Base-by-base conservation (phyloP, 371 early-diverging fungal genomes). In the Apophysomyces trapeziformis region DNA sequence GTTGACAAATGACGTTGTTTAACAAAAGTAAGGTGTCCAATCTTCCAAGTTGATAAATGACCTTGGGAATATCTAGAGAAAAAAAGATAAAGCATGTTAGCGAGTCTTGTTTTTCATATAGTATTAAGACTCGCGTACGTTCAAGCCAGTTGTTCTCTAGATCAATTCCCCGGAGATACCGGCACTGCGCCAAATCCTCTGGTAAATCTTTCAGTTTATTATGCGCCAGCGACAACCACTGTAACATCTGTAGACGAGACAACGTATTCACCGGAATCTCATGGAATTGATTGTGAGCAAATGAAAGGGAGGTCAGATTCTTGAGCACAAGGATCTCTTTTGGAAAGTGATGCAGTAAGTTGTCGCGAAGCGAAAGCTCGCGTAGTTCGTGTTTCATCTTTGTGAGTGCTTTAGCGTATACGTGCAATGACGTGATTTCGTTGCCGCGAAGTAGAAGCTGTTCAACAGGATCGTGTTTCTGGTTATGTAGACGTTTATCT, bases 271-370 rank as follows among this genome's bases (percentile, higher is more conserved):
- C 43, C 16, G 64, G 67, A n/a, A 76, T 72, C 8, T 32, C 13
- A 16, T 57, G 16, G 13, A 91, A 75, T 62, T 69, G 74, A 68
- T 92, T 92, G 46, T 83, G 83, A 3, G 88, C 87, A 5, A 92
- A 71, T 7, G 91, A 90, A 5, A 92, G 71, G 72, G 87, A 87
- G 12, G 80, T 85, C 21, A 92, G 74, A 14, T 87, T 82, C 7
- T 70, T 77, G 36, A 91, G 76, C 5, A 72, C 60, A 11, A 83
- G 69, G n/a, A 90, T 76, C 50, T 87, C 85, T 5, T 70, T 65
- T 7, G 92, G 92, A 32, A 86, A 73, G n/a, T 74, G 61, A 2
- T 60, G 57, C n/a, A 87, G 45, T 7, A 67, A 64, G 36, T 87
- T 87, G 43, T 78, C 78, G 39, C 83, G 71, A 6, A 87, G 60